Evolutionary conservation across 345 rosid genomes (phyloP).

Genomic region (Gossypium stocksii): DNA sequence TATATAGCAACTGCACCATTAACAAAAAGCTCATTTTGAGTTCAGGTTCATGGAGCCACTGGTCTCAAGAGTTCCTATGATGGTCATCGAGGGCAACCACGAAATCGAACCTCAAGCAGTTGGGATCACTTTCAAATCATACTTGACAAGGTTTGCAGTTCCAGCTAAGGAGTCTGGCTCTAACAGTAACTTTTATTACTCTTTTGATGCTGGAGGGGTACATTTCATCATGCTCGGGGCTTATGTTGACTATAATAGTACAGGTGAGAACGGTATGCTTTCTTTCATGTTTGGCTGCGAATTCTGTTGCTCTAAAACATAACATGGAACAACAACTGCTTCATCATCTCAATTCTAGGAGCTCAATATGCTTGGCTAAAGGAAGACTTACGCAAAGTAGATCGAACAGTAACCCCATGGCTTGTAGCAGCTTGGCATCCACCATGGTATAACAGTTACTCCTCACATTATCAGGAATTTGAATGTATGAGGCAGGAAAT

Average conservation of each 20-base stretch:
- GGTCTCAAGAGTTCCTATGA: conserved; percentile 74
- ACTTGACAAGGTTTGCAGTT: conserved; percentile 65
- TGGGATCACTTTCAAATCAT: conserved; percentile 63
- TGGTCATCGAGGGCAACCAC: conserved; percentile 88
- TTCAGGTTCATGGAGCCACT: conserved; percentile 83
- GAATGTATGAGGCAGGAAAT: conserved; percentile 95
- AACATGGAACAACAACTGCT: neutral
- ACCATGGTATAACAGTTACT: conserved; percentile 81
- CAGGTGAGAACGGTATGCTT: conserved; percentile 36
- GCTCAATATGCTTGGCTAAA: conserved; percentile 66
- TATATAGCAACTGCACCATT: neutral
- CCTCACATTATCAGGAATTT: conserved; percentile 82
- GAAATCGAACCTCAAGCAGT: conserved; percentile 79
- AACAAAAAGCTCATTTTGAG: conserved; percentile 5
- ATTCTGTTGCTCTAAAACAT: neutral
- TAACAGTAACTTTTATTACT: conserved; percentile 67
- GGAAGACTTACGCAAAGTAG: conserved; percentile 52
- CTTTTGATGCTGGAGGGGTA: conserved; percentile 80
- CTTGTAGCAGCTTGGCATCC: conserved; percentile 81
- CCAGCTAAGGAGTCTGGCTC: conserved; percentile 76
- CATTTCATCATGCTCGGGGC: conserved; percentile 87
- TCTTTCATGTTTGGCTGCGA: neutral
- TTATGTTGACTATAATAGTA: conserved; percentile 59
- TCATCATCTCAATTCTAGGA: conserved; percentile 36
- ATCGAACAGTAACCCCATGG: conserved; percentile 69